Percentiles rank a stretch among this genome's conserved stretches.
These are phyloP conservation scores for Grosmannia clavigera DNA, from an alignment of 2,329 filamentous ascomycete species.

Conservation along the genomic window DNA sequence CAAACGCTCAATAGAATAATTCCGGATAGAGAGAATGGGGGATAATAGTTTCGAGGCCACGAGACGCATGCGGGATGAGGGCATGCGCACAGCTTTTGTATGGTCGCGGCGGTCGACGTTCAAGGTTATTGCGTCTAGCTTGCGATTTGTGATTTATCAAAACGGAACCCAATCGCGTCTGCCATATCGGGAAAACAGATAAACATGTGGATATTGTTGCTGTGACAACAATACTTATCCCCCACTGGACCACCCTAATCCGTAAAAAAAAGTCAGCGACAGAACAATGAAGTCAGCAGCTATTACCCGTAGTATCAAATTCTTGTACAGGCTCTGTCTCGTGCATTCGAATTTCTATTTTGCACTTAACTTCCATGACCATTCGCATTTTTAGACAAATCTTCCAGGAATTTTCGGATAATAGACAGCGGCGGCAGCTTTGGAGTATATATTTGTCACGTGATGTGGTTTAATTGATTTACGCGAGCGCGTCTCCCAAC, in stretches of 20 bases:
- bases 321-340: neutral
- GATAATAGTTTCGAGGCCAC: neutral
- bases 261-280: too few relatives aligned
- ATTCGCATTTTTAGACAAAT: neutral
- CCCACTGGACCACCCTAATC: neutral
- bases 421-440: neutral
- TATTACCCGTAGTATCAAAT: neutral
- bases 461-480: slow-evolving; percentile 12
- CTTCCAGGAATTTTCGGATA: neutral
- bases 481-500: slow-evolving; percentile 8
- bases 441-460: slow-evolving; percentile 4
- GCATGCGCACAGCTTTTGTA: neutral
- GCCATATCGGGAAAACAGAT: slow-evolving; percentile 8
- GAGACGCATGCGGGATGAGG: neutral
- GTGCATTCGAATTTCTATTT: neutral
- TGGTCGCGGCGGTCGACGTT: neutral
- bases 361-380: neutral
- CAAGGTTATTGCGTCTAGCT: neutral
- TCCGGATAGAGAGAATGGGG: neutral
- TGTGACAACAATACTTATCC: slow-evolving; percentile 5
- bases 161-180: slow-evolving; percentile 6
- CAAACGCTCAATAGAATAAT: neutral
- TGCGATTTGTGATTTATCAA: neutral
- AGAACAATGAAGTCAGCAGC: too few relatives aligned
- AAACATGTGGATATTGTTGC: slow-evolving; percentile 11